A percentile compares a stretch with the other conserved stretches of the same genome.
These are phyloP conservation scores for Silene vulgaris DNA, from an alignment of 179 eudicot species.

Conservation along the genomic window DNA sequence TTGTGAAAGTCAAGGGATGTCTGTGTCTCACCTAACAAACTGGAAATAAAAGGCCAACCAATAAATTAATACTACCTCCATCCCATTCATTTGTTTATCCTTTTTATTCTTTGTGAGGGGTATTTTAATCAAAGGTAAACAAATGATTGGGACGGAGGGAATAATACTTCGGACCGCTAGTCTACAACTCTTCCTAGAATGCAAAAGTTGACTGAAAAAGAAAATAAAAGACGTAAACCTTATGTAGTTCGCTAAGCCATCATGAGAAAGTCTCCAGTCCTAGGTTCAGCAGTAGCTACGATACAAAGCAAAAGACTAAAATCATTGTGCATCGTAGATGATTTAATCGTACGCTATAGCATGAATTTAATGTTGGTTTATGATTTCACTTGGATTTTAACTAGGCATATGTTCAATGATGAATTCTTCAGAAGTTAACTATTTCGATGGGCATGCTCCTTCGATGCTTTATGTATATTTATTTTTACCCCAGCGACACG, in stretches of 20 bases:
- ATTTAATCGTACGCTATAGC: neutral
- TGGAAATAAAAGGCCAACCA: neutral
- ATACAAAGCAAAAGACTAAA: neutral
- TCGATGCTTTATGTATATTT: neutral
- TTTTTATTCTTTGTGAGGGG: too few species aligned
- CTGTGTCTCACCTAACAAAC: constrained; percentile 11
- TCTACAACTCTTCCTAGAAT: neutral
- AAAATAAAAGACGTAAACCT: neutral
- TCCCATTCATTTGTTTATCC: too few species aligned
- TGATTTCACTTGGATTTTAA: constrained; percentile 1
- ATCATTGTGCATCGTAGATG: neutral
- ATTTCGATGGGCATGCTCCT: neutral
- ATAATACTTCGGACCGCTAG: neutral
- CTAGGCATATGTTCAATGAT: neutral
- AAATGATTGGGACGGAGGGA: too few species aligned
- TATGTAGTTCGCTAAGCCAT: neutral
- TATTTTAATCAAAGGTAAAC: too few species aligned
- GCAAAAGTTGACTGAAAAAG: neutral
- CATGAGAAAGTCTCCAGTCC: too few species aligned
- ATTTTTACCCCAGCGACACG: neutral
- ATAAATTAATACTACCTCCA: neutral
- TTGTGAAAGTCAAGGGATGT: neutral
- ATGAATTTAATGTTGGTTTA: constrained; percentile 12
- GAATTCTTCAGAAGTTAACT: neutral
- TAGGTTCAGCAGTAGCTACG: neutral